Evolutionary conservation across 768 basidiomycete species (phyloP).

Genomic region (Hysterangium stoloniferum): DNA sequence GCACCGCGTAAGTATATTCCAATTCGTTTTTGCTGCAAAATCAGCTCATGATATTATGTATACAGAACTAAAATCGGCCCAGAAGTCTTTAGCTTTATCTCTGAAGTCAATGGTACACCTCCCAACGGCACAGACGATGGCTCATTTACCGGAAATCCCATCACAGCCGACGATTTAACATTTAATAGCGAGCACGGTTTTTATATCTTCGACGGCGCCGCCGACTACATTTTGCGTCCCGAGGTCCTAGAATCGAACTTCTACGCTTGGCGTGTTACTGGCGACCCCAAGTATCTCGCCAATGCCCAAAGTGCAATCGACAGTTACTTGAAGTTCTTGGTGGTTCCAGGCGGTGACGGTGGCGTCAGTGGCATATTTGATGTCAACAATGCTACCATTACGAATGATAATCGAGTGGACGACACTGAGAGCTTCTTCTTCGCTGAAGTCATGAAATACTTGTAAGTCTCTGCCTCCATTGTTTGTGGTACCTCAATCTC

Average conservation of each 20-base stretch:
- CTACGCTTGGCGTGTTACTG: conserved; percentile 69
- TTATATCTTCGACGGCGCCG: conserved; percentile 41
- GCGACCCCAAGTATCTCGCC: conserved; percentile 58
- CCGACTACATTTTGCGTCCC: conserved; percentile 59
- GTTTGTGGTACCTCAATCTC: conserved; percentile 12
- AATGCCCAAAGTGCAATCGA: conserved; percentile 51
- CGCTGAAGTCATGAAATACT: conserved; percentile 69
- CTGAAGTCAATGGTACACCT: conserved; percentile 31
- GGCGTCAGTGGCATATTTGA: conserved; percentile 49
- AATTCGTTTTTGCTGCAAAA: too few species aligned
- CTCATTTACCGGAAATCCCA: conserved; percentile 45
- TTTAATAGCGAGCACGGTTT: conserved; percentile 60
- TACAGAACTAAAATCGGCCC: conserved; percentile 71
- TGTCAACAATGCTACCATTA: conserved; percentile 38
- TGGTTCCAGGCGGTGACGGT: conserved; percentile 22
- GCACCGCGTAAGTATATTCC: conserved; percentile 47
- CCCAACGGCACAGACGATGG: conserved; percentile 40
- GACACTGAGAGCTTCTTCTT: conserved; percentile 68
- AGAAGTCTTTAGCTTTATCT: conserved; percentile 44
- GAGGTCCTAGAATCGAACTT: conserved; percentile 79
- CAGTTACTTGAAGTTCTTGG: conserved; percentile 46
- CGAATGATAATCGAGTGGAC: conserved; percentile 28
- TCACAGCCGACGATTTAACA: conserved; percentile 28
- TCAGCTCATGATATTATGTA: too few species aligned
- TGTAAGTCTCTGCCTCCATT: conserved; percentile 31